Evolutionary conservation across 106 monocot genomes (phyloP).

Genomic region (Dendrobium catenatum): DNA sequence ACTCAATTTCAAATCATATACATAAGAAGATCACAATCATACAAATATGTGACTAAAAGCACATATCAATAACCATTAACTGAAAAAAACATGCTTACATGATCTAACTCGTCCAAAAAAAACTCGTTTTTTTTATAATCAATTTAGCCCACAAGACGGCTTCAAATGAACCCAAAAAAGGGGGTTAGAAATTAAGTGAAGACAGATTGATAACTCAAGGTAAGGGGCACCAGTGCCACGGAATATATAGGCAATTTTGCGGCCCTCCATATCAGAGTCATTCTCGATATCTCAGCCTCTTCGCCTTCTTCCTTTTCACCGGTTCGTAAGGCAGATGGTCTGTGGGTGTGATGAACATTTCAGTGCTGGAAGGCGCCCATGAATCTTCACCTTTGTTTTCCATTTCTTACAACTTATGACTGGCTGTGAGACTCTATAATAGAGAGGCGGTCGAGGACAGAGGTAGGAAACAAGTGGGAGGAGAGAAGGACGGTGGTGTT

Average conservation of each 20-base stretch:
- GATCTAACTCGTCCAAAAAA: no score
- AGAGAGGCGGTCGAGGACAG: not conserved
- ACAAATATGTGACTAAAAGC: no score
- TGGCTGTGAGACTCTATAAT: not conserved
- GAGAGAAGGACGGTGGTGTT: not conserved
- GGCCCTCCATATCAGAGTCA: conserved; percentile 83
- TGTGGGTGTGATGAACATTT: not conserved
- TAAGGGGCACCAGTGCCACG: conserved; percentile 78
- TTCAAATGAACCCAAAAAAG: not conserved
- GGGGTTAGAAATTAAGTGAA: not conserved
- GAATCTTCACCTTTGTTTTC: not conserved
- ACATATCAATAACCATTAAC: no score
- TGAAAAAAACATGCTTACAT: not conserved
- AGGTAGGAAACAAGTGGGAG: not conserved
- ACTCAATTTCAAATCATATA: no score
- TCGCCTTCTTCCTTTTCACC: not conserved
- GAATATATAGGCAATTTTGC: conserved; percentile 91
- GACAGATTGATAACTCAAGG: conserved; percentile 30
- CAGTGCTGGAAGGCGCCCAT: not conserved
- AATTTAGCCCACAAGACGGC: not conserved
- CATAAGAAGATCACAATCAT: no score
- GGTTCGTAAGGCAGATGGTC: not conserved
- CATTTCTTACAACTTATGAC: not conserved
- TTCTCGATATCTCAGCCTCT: conserved; percentile 35
- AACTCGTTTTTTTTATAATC: no score